Base-by-base conservation (phyloP, 306 rosid species). In the Sindora glabra region DNA sequence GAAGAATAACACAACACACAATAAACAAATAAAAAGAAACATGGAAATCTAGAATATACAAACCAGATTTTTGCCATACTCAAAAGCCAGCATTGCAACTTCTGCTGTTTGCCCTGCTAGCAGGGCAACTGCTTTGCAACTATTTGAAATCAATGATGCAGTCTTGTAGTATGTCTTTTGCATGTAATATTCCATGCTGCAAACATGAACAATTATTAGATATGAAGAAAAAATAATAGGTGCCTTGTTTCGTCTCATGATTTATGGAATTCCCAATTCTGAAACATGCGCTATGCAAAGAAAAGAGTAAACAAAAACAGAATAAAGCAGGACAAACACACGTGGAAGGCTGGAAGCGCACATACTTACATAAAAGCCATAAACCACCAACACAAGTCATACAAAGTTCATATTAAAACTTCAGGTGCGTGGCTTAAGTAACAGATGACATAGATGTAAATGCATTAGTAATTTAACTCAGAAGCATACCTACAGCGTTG, bases 151-250 rank as follows among this genome's bases (percentile, higher is more conserved):
- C 65, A 92, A 69, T 8, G 99, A 92, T 45, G 99, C 96, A 29
- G 95, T 89, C 90, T 92, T 92, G 89, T 77, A 92, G 66, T 83
- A 88, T 0, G 96, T 81, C 87, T 89, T 92, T 61, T 89, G 72
- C 86, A 83, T 78, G 78, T 92, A 92, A 74, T 86, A 80, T 47
- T 92, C 96, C 94, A 92, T 92, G 79, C 99, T 92, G 96, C 78
- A 83, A 78, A 69, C 55, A 66, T 29, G 39, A 68, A 63, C 46
- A 37, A 47, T 32, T 64, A 30, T 68, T 37, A 46, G 58, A 64
- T 32, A 58, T 24, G 24, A 56, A 65, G 12, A 37, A n/a, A n/a
- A 36, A 38, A 59, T 62, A 50, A 32, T 44, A 24, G 40, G 56
- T 18, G 5, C n/a, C 51, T 48, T 40, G 29, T 18, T 49, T 3